Evolutionary conservation across 345 rosid species (phyloP).

Genomic region (Firmiana major): DNA sequence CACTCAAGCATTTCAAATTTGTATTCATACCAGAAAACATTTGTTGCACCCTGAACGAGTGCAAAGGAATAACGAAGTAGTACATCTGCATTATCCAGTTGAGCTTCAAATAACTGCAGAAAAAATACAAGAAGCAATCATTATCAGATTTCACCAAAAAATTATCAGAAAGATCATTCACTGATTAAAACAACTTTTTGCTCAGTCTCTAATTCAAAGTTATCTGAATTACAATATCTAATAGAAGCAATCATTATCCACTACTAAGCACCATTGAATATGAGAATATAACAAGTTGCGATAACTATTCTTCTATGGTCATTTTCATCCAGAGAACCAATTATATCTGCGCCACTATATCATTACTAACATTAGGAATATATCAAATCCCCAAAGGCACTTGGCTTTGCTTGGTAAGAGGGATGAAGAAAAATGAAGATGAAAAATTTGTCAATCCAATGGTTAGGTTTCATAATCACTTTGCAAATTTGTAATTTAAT

Average conservation of each 20-base stretch:
- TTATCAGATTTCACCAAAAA: not conserved
- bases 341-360: not conserved
- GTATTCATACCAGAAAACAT: conserved; percentile 82
- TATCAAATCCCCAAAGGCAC: not conserved
- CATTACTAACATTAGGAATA: not conserved
- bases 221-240: not conserved
- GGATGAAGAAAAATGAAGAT: too few species aligned
- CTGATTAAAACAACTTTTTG: not conserved
- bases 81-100: conserved; percentile 61
- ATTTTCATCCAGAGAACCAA: not conserved
- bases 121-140: too few species aligned
- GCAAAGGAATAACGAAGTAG: conserved; percentile 93
- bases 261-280: not conserved
- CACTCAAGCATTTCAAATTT: conserved; percentile 11
- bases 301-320: not conserved
- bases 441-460: too few species aligned
- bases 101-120: conserved; percentile 80
- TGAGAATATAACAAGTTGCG: not conserved
- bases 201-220: not conserved
- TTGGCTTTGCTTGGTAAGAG: too few species aligned
- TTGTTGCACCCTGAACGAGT: conserved; percentile 93
- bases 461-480: too few species aligned
- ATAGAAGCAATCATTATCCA: not conserved
- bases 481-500: too few species aligned
- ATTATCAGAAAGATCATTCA: not conserved